Evolutionary conservation across 345 rosid species (phyloP).

Genomic region (Eucalyptus decipiens): DNA sequence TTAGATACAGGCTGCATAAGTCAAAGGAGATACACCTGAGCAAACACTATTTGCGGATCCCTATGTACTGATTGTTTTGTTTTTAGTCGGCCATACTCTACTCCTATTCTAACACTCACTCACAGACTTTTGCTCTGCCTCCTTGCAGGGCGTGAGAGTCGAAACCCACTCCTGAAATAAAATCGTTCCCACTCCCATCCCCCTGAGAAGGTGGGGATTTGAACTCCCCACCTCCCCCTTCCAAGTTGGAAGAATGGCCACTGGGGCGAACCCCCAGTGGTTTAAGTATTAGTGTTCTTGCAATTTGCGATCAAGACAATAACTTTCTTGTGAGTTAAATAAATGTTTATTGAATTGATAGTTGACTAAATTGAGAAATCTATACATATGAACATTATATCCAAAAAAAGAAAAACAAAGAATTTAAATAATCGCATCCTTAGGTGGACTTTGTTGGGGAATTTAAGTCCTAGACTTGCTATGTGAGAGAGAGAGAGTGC

Average conservation of each 20-base stretch:
- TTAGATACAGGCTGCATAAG: background rate
- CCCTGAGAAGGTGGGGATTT: no score
- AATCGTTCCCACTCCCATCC: no score
- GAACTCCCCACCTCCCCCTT: no score
- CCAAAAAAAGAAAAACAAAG: background rate
- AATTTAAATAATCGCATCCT: background rate
- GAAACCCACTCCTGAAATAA: no score
- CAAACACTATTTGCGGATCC: background rate
- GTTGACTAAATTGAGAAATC: background rate
- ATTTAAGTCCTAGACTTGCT: background rate
- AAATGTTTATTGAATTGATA: background rate
- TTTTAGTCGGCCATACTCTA: no score
- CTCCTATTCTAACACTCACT: no score
- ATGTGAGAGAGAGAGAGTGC: background rate
- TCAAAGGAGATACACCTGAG: background rate
- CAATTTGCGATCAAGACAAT: background rate
- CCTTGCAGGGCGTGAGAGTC: no score
- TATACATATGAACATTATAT: background rate
- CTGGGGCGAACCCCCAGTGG: no score
- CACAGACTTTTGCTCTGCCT: no score
- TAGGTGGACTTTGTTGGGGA: background rate
- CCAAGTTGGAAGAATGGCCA: no score
- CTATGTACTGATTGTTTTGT: background rate
- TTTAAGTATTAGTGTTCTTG: background rate
- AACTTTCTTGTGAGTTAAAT: background rate